These are phyloP conservation scores for Ceratobasidium theobromae DNA, from an alignment of 1,284 basidiomycete genomes.

Conservation along the genomic window DNA sequence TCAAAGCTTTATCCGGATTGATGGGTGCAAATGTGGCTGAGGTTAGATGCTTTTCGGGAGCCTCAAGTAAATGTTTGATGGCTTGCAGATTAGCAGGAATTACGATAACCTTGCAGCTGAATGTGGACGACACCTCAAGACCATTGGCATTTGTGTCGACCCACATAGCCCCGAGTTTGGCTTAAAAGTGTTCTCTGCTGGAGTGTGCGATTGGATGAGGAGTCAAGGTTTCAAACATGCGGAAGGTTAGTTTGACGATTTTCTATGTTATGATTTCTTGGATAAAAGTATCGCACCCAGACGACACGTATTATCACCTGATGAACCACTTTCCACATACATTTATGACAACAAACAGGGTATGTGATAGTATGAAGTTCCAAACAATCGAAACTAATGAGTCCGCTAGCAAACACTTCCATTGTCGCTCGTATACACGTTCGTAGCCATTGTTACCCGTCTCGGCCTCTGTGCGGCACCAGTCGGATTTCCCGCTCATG, in stretches of 20 bases:
- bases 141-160: not conserved
- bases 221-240: constrained; percentile 49
- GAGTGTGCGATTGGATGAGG: constrained; percentile 54
- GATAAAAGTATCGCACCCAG: constrained; percentile 16
- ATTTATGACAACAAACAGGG: constrained; percentile 53
- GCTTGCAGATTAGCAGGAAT: constrained; percentile 43
- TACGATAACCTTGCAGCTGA: constrained; percentile 48
- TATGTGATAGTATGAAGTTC: not conserved
- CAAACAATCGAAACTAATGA: not conserved
- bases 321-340: constrained; percentile 62
- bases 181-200: constrained; percentile 43
- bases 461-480: constrained; percentile 56
- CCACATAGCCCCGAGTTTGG: constrained; percentile 33
- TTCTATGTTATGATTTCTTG: not conserved
- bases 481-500: constrained; percentile 54
- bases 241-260: constrained; percentile 43
- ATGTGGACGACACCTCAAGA: constrained; percentile 48
- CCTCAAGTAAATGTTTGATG: constrained; percentile 32
- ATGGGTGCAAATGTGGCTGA: constrained; percentile 37
- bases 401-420: constrained; percentile 47
- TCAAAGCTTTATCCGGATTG: constrained; percentile 5
- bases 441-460: constrained; percentile 54
- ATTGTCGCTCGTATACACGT: constrained; percentile 61
- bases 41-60: constrained; percentile 40
- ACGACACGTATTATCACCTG: constrained; percentile 47